Conservation (phyloP, 768 basidiomycete species). For the Suillus alpinus region DNA sequence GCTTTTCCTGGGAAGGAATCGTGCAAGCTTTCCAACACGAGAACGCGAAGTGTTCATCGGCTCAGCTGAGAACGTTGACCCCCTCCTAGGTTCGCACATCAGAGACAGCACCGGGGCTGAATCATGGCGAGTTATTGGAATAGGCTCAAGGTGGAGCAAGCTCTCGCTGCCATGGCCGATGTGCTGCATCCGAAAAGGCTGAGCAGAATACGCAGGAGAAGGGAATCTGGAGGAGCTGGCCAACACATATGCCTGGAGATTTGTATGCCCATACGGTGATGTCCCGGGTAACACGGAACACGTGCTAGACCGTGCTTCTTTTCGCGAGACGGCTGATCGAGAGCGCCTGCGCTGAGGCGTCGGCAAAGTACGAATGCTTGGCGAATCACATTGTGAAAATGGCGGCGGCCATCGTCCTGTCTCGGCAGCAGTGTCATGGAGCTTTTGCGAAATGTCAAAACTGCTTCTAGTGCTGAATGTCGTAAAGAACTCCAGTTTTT, state of each 20-base stretch:
- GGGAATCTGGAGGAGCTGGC: slow-evolving; percentile 22
- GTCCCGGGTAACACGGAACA: slow-evolving; percentile 22
- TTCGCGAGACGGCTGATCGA: slow-evolving; percentile 31
- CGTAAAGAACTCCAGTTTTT: slow-evolving; percentile 12
- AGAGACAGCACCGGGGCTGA: slow-evolving; percentile 17
- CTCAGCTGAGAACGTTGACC: slow-evolving; percentile 23
- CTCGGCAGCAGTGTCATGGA: slow-evolving; percentile 7
- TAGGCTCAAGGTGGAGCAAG: slow-evolving; percentile 19
- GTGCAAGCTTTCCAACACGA: slow-evolving; percentile 23
- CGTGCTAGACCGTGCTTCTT: slow-evolving; percentile 23
- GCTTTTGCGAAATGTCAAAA: slow-evolving; percentile 16
- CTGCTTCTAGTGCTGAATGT: slow-evolving; percentile 23
- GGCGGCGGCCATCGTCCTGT: slow-evolving; percentile 12
- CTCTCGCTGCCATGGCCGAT: slow-evolving; percentile 26
- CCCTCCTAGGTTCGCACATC: slow-evolving; percentile 16
- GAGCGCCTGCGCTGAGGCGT: slow-evolving; percentile 32
- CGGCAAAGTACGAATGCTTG: slow-evolving; percentile 11
- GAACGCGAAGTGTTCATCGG: slow-evolving; percentile 1
- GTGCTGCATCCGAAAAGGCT: slow-evolving; percentile 25
- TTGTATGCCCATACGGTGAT: slow-evolving; percentile 31
- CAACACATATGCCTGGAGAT: slow-evolving; percentile 25
- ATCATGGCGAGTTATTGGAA: neutral
- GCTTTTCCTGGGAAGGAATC: slow-evolving; percentile 30
- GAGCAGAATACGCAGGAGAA: slow-evolving; percentile 26
- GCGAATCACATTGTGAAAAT: slow-evolving; percentile 7